phyloP scores from a whole-genome alignment of 176 grass and related monocot genomes.

The Miscanthus lutarioriparius region DNA sequence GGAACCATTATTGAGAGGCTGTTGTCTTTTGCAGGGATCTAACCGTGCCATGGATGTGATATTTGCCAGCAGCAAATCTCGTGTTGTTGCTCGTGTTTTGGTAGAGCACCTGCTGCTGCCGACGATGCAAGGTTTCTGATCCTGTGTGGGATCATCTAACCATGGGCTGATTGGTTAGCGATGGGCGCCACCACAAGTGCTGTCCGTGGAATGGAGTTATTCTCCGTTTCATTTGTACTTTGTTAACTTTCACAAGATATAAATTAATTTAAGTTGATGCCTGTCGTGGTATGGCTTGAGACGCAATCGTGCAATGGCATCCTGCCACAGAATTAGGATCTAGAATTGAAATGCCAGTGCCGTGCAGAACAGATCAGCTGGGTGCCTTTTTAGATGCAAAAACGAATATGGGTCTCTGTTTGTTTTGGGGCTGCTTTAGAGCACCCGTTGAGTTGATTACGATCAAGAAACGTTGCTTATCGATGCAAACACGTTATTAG shows the following conservation, averaged over 20 bases:
- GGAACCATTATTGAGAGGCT: neutral
- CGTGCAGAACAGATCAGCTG: neutral
- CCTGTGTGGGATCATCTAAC: slow-evolving; percentile 26
- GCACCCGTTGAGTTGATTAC: neutral
- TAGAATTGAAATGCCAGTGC: neutral
- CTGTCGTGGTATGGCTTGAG: neutral
- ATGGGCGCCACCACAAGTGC: neutral
- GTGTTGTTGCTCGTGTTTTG: slow-evolving; percentile 46
- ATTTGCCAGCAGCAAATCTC: neutral
- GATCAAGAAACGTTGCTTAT: neutral
- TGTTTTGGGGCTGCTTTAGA: neutral
- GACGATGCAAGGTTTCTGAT: slow-evolving; percentile 11
- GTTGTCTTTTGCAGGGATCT: slow-evolving; percentile 16
- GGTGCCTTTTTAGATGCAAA: neutral
- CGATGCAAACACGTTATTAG: neutral
- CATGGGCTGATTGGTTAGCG: slow-evolving; percentile 2
- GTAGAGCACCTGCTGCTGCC: slow-evolving; percentile 41
- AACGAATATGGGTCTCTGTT: neutral
- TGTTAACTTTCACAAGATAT: slow-evolving; percentile 4
- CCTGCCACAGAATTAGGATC: slow-evolving; percentile 2
- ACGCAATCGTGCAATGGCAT: neutral
- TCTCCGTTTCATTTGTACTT: slow-evolving; percentile 9
- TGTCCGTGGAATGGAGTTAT: neutral
- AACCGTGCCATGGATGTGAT: neutral
- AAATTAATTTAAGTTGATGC: neutral